phyloP scores from a whole-genome alignment of 129 eudicot species.

The sunflower (Helianthus annuus) region HanXRQr2.0-SUNRISE NC_035446.2:143267375-143267874 shows the following conservation, averaged over 20 bases:
- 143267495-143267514: slow-evolving; percentile 84
- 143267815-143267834: not conserved
- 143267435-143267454: slow-evolving; percentile 89
- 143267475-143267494: slow-evolving; percentile 66
- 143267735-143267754: slow-evolving; percentile 86
- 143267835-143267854: not conserved
- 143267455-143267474: slow-evolving; percentile 85
- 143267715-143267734: slow-evolving; percentile 84
- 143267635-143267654: slow-evolving; percentile 39
- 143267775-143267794: slow-evolving; percentile 27
- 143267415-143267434: slow-evolving; percentile 47
- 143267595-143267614: not conserved
- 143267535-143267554: slow-evolving; percentile 84
- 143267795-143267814: slow-evolving; percentile 13
- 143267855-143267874: slow-evolving; percentile 2
- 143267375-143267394: slow-evolving; percentile 8
- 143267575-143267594: slow-evolving; percentile 14
- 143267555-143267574: slow-evolving; percentile 3
- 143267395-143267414: slow-evolving; percentile 11
- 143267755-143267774: slow-evolving; percentile 97
- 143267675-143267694: slow-evolving; percentile 95
- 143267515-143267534: slow-evolving; percentile 95
- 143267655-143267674: slow-evolving; percentile 86
- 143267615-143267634: slow-evolving; percentile 15
- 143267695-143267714: slow-evolving; percentile 97